A percentile compares a stretch with the other conserved stretches of the same genome.
Evolutionary conservation across 2,329 filamentous ascomycete genomes (phyloP).

Genomic region (Salinomyces thailandicus): DNA sequence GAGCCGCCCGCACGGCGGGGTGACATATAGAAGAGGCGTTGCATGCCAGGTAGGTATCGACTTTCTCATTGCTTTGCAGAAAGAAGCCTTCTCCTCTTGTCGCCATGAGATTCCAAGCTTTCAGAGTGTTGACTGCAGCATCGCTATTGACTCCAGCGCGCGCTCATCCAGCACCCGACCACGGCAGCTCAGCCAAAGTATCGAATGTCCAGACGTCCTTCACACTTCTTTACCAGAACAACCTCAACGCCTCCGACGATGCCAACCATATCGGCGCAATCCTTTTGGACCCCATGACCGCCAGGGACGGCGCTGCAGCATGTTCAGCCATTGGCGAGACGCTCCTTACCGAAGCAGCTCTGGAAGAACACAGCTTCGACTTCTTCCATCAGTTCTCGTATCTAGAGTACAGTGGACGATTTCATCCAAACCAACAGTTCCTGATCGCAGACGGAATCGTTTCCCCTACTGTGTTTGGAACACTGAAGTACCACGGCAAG

Average conservation of each 20-base stretch:
- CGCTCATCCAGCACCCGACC: not conserved
- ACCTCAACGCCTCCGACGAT: constrained; percentile 44
- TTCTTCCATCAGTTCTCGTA: constrained; percentile 39
- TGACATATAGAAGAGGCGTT: too few species aligned
- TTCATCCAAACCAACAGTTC: constrained; percentile 29
- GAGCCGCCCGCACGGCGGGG: too few species aligned
- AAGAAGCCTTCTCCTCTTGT: too few species aligned
- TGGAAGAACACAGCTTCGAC: constrained; percentile 36
- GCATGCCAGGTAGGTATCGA: too few species aligned
- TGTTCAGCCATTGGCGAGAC: constrained; percentile 40
- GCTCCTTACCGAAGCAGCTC: constrained; percentile 32
- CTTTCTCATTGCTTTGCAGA: too few species aligned
- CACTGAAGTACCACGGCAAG: constrained; percentile 3
- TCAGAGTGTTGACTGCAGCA: constrained; percentile 1
- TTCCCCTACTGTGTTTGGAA: constrained; percentile 22
- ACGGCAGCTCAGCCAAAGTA: not conserved
- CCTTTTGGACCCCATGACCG: constrained; percentile 35
- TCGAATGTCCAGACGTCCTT: constrained; percentile 35
- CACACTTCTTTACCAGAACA: constrained; percentile 45
- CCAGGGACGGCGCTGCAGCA: constrained; percentile 31
- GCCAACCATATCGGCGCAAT: constrained; percentile 43
- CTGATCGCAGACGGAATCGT: constrained; percentile 32
- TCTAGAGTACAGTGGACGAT: constrained; percentile 32
- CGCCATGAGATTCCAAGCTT: not conserved
- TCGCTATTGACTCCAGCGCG: constrained; percentile 5